phyloP scores from a whole-genome alignment of 768 basidiomycete species.

The Podaxis pistillaris region DNA sequence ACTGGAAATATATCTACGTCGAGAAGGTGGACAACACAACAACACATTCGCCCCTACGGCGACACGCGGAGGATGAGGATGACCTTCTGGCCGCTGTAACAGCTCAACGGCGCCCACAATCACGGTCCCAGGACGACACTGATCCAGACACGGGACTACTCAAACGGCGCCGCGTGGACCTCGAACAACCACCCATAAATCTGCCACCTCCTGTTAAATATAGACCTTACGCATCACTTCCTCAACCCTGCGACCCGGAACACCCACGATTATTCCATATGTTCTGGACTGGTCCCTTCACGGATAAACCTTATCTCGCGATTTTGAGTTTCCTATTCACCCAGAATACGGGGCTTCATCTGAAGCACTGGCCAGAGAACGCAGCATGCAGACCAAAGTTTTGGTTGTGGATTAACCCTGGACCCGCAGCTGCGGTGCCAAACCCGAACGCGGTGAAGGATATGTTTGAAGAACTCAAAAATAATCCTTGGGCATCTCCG shows the following conservation, averaged over 20 bases:
- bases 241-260: constrained; percentile 75
- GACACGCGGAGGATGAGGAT: constrained; percentile 33
- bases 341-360: constrained; percentile 86
- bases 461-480: constrained; percentile 80
- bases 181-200: constrained; percentile 53
- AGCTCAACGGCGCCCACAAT: background rate
- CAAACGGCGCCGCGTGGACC: constrained; percentile 59
- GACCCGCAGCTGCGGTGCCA: constrained; percentile 88
- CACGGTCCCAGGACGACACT: constrained; percentile 18
- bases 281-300: constrained; percentile 99
- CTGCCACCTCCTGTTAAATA: constrained; percentile 53
- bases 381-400: constrained; percentile 82
- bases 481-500: constrained; percentile 92
- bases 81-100: constrained; percentile 27
- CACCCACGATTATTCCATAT: constrained; percentile 93
- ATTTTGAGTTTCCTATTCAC: constrained; percentile 94
- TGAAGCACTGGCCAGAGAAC: constrained; percentile 47
- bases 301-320: constrained; percentile 97
- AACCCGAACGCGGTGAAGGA: constrained; percentile 78
- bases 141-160: constrained; percentile 55
- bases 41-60: constrained; percentile 18
- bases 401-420: constrained; percentile 99
- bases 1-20: constrained; percentile 87
- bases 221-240: constrained; percentile 53
- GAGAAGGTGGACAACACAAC: constrained; percentile 47